These are phyloP conservation scores for Backusella westeae DNA, from an alignment of 192 early-diverging fungal genomes.

Conservation along the genomic window DNA sequence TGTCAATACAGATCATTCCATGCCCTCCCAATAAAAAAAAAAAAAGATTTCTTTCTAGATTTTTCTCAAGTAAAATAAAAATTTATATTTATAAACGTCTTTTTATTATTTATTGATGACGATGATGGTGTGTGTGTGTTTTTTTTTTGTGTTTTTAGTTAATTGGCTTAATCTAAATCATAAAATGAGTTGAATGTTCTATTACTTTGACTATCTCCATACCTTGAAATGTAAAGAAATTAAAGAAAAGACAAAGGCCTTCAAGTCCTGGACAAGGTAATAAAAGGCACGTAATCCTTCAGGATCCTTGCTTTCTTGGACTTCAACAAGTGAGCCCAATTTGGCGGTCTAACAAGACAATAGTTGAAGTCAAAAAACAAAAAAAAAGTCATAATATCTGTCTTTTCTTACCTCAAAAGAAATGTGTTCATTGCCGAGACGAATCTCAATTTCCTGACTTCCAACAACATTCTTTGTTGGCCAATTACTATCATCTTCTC, in stretches of 20 bases:
- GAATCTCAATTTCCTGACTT: conserved; percentile 92
- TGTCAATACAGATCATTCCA: conserved; percentile 4
- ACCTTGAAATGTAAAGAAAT: conserved; percentile 97
- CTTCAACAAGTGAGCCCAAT: conserved; percentile 89
- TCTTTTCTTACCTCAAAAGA: conserved; percentile 72
- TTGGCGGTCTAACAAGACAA: conserved; percentile 69
- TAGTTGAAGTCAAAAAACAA: background rate
- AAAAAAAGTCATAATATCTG: background rate
- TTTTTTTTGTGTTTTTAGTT: conserved; percentile 16
- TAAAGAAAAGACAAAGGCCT: conserved; percentile 93
- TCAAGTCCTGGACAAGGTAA: conserved; percentile 97
- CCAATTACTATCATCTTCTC: conserved; percentile 92
- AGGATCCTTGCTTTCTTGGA: conserved; percentile 86
- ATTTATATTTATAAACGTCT: background rate
- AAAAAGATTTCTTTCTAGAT: background rate
- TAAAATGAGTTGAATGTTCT: background rate
- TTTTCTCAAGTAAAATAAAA: background rate
- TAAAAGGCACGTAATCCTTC: conserved; percentile 94
- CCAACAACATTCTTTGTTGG: conserved; percentile 88
- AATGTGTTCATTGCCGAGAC: conserved; percentile 85
- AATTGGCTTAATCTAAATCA: conserved; percentile 34
- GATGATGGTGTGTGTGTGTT: background rate
- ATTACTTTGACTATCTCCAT: conserved; percentile 10
- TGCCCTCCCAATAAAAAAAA: background rate
- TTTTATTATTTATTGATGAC: background rate